phyloP scores from a whole-genome alignment of 768 basidiomycete species.

The Calvatia gigantea region DNA sequence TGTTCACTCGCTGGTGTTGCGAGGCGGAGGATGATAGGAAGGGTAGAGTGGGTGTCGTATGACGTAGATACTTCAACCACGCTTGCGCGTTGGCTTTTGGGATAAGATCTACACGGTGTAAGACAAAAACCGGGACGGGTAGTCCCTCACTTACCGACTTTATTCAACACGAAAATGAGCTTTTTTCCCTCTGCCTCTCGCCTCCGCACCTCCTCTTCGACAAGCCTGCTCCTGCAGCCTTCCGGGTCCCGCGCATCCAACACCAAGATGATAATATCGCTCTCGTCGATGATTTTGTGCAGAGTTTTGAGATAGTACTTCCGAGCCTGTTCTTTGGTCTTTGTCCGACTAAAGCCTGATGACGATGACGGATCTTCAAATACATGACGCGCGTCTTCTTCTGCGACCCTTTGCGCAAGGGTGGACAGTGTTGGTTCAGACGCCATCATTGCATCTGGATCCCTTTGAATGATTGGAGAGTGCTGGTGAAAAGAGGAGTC shows the following conservation, averaged over 20 bases:
- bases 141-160: constrained; percentile 67
- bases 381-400: constrained; percentile 20
- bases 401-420: constrained; percentile 48
- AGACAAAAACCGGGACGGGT: not conserved
- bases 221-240: constrained; percentile 85
- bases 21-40: constrained; percentile 80
- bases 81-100: constrained; percentile 83
- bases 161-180: constrained; percentile 92
- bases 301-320: constrained; percentile 75
- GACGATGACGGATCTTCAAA: constrained; percentile 31
- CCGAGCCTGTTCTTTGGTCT: constrained; percentile 68
- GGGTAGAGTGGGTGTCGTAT: constrained; percentile 88
- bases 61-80: constrained; percentile 91
- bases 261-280: constrained; percentile 86
- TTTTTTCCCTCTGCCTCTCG: constrained; percentile 88
- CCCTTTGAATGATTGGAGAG: constrained; percentile 26
- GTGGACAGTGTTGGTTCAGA: constrained; percentile 69
- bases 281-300: constrained; percentile 90
- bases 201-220: constrained; percentile 90
- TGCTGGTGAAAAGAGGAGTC: constrained; percentile 16
- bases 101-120: constrained; percentile 65
- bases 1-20: constrained; percentile 74
- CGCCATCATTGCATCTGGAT: constrained; percentile 67
- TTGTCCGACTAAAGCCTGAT: constrained; percentile 24
- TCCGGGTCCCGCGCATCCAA: constrained; percentile 95